Evolutionary conservation across 2,329 filamentous ascomycete genomes (phyloP), one percentile per base, ranked within the genome.

Genomic region (Penicillium olsonii): DNA sequence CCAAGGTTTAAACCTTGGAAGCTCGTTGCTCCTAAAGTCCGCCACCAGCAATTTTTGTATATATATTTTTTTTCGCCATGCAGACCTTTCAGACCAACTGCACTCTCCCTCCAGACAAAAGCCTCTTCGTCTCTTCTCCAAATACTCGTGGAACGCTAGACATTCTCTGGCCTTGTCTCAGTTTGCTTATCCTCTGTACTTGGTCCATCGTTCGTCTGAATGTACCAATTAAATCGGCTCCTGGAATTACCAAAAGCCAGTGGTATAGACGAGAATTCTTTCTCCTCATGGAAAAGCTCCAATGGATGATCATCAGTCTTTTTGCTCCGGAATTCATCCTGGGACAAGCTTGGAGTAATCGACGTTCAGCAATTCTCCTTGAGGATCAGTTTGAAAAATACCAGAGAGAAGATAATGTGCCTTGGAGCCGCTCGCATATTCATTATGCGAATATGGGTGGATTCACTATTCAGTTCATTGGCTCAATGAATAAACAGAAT

Each of bases 131-230:
- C 17, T 45, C 45, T 7, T 49, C 47, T 17, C 37, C 56, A 1
- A 45, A 55, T 10, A 53, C 42, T 7, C 42, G 56, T 20, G 53
- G 59, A 4, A 63, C 59, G 1, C 35, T 61, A n/a, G 50, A 61
- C 40, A 60, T 63, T 22, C 19, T 62, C 17, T 62, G 59, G 54
- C 38, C 48, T 20, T 62, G 52, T 39, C 29, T 62, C 6, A 52
- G 55, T 24, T 52, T 55, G 8, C 47, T 62, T 18, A 31, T 61
- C 11, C 45, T 55, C 6, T 63, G 59, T 42, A 60, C 56, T 9
- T 61, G 56, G 59, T 54, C 54, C 9, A 37, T 60, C n/a, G 53
- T 57, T 12, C 48, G 59, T 42, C 58, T 57, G 27, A 62, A 58
- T 35, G 42, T 64, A 33, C 61, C 59, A 39, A 29, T 31, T 20